Percentiles rank a stretch among this genome's conserved stretches.
Evolutionary conservation across 2,329 filamentous ascomycete species (phyloP).

Genomic region (Calonectria naviculata): DNA sequence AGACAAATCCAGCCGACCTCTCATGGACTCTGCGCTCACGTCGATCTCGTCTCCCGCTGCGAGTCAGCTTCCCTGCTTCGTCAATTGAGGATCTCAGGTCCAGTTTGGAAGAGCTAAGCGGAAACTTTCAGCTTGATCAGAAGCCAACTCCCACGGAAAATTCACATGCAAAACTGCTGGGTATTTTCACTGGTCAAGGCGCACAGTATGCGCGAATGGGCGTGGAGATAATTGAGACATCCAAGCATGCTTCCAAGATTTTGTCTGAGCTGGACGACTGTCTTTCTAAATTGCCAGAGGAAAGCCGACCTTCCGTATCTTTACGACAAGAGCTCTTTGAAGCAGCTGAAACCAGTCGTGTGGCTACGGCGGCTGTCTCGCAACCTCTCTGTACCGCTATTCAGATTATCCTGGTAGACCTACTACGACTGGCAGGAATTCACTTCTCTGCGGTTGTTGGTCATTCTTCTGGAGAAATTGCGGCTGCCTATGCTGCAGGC

Average conservation of each 20-base stretch:
- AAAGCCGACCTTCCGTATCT: slow-evolving; percentile 38
- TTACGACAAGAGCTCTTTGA: slow-evolving; percentile 13
- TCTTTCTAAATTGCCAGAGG: slow-evolving; percentile 28
- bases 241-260: slow-evolving; percentile 8
- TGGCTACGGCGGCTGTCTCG: slow-evolving; percentile 39
- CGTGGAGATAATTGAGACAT: slow-evolving; percentile 29
- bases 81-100: slow-evolving; percentile 13
- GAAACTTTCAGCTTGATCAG: neutral
- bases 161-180: slow-evolving; percentile 27
- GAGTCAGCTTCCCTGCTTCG: neutral
- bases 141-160: slow-evolving; percentile 15
- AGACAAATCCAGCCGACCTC: neutral
- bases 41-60: neutral
- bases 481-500: slow-evolving; percentile 60
- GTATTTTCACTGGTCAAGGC: slow-evolving; percentile 49
- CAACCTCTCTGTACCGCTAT: slow-evolving; percentile 47
- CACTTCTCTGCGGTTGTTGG: slow-evolving; percentile 52
- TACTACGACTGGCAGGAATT: slow-evolving; percentile 45
- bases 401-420: slow-evolving; percentile 41
- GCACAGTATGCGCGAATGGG: slow-evolving; percentile 50
- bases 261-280: slow-evolving; percentile 36
- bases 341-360: neutral
- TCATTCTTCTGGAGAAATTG: slow-evolving; percentile 63
- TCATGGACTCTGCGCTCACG: neutral
- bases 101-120: slow-evolving; percentile 35